Base-by-base conservation (phyloP, 768 basidiomycete genomes). In the Phylloporus sp. region DNA sequence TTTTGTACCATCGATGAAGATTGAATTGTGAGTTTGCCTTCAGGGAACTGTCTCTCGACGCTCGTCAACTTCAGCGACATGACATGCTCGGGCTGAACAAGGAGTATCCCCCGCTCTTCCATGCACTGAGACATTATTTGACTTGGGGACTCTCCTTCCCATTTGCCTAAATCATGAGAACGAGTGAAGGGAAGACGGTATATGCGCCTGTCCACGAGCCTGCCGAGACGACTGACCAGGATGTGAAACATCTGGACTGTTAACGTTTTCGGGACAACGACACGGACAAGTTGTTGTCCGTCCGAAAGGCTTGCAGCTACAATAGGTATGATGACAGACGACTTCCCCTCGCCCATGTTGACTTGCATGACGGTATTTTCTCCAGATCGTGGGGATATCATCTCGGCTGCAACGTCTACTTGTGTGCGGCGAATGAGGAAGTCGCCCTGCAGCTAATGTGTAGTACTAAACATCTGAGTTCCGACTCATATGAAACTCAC, bases 271-370 rank as follows among this genome's bases (percentile, higher is more conserved):
- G 79, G 67, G 27, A 76, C 72, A 4, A 81, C 60, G n/a, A 81
- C 70, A 13, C 80, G 72, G 18, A 71, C 72, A 1, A 81, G 61
- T 20, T 63, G 70, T 2, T 67, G 10, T 1, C 75, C 72, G 55
- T 79, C 62, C 0, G 80, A 75, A n/a, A 81, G 66, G 1, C 62
- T 54, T 0, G 70, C 59, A 0, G 71, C 63, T 4, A 71, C 62
- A 13, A 80, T 64, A 2, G 80, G 80, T 2, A 80, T 69, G 16
- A 81, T 73, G 3, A 72, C 72, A 0, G 71, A 73, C 3, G 68
- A 68, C 54, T 81, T 80, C 1, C 80, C 79, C 50, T 80, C 80
- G 8, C 80, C 80, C 80, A 81, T 81, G 42, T 80, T 79, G 11
- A 81, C 69, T 38, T 80, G 80, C n/a, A 76, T 62, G 2, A 68